These are phyloP conservation scores for Suhomyces kunorum DNA, from an alignment of 1,139 yeast genomes.

Conservation along the genomic window DNA sequence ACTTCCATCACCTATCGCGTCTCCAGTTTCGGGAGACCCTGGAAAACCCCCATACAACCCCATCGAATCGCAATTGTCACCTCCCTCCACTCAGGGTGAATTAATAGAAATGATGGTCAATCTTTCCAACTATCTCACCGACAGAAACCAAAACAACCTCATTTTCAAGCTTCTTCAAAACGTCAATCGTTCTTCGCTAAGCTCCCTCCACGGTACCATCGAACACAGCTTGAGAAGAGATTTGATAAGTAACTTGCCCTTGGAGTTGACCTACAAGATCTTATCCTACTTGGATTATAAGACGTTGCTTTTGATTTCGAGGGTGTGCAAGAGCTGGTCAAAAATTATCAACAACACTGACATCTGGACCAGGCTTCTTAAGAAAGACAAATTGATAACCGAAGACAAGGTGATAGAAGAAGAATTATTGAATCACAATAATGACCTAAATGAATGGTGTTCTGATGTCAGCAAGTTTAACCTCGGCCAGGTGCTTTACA, in stretches of 20 bases:
- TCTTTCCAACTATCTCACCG: constrained; percentile 39
- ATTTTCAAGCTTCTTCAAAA: constrained; percentile 66
- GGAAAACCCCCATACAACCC: constrained; percentile 19
- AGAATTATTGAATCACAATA: constrained; percentile 34
- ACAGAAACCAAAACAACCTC: constrained; percentile 44
- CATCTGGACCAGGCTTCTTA: constrained; percentile 59
- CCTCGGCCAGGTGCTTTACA: constrained; percentile 58
- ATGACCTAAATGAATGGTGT: constrained; percentile 36
- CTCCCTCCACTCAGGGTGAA: constrained; percentile 44
- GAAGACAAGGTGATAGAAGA: constrained; percentile 35
- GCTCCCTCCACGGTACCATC: constrained; percentile 63
- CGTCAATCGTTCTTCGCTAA: constrained; percentile 67
- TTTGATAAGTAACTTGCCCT: constrained; percentile 67
- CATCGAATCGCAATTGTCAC: constrained; percentile 28
- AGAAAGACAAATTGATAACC: constrained; percentile 54
- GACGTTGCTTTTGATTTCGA: constrained; percentile 61
- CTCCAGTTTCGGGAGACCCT: constrained; percentile 46
- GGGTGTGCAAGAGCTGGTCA: constrained; percentile 74
- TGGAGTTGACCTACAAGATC: constrained; percentile 74
- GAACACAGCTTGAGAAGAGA: constrained; percentile 70
- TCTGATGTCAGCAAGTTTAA: constrained; percentile 24
- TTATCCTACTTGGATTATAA: constrained; percentile 63
- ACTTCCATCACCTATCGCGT: constrained; percentile 69
- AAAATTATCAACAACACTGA: constrained; percentile 57
- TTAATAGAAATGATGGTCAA: constrained; percentile 38